Evolutionary conservation across 768 basidiomycete genomes (phyloP), one percentile per base, ranked within the genome.

Genomic region (Leccinum subgranulosum): DNA sequence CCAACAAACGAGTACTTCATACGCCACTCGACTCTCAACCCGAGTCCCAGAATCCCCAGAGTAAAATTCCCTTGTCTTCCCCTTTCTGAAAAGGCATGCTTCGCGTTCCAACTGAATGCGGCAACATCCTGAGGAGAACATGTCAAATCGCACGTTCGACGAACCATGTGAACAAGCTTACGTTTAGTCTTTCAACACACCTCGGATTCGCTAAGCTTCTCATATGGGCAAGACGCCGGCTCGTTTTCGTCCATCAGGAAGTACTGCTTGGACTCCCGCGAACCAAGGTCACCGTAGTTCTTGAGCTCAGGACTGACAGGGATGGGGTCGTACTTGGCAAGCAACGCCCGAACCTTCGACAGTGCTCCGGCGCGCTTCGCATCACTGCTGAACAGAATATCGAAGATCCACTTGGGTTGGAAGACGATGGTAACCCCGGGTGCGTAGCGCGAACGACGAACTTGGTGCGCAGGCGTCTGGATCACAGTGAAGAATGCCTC

Each of bases 181-280:
- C 47, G 27, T 50, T 56, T 52, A 63, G 15, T 21, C 46, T 36
- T 55, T 50, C 21, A 46, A 4, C 3, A n/a, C 36, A n/a, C 36
- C 10, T 54, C 45, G 1, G 61, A 60, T 1, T 49, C 17, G 25
- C 39, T 31, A 4, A 66, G 33, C 23, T 25, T 51, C 1, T 60
- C 58, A 11, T 63, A 66, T 6, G 61, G 64, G 34, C 61, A 66
- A 7, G 61, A 11, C 0, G 61, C 61, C 4, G 65, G 61, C 7
- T 63, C 54, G 34, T 60, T 66, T 19, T 66, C 64, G 34, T 66
- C 64, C 45, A 65, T 27, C 28, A 66, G 34, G 23, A 66, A 66
- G 46, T 66, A 66, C 41, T 66, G 23, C 23, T 23, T 23, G 23
- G 23, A 23, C 23, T 23, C 23, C 1, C 23, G 23, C 23, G 23